Evolutionary conservation across 73 alveolate species (phyloP).

Genomic region (Paraurostyla sp.): DNA sequence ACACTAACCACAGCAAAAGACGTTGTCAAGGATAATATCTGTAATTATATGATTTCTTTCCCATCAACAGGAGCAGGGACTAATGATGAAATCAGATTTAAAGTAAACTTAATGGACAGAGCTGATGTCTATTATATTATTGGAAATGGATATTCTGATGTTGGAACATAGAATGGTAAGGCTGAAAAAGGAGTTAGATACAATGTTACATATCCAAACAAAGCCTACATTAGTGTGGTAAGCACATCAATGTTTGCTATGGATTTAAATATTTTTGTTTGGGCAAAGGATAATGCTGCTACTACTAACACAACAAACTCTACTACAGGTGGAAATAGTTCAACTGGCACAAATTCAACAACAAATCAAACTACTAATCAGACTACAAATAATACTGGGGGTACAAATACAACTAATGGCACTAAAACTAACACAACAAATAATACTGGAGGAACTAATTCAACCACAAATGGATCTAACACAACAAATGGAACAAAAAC

Average conservation of each 20-base stretch:
- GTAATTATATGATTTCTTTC: not conserved
- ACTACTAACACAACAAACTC: too few relatives aligned
- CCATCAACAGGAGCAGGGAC: conserved; percentile 15
- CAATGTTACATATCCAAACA: not conserved
- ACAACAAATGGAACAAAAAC: too few relatives aligned
- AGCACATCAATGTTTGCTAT: not conserved
- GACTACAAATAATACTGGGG: too few relatives aligned
- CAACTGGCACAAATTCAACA: too few relatives aligned
- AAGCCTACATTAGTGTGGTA: not conserved
- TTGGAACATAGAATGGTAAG: not conserved
- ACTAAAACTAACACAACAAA: too few relatives aligned
- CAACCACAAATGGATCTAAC: too few relatives aligned
- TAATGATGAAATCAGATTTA: not conserved
- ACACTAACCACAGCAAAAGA: not conserved
- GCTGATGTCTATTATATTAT: conserved; percentile 15
- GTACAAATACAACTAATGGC: too few relatives aligned
- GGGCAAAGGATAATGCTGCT: too few relatives aligned
- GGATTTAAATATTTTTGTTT: not conserved
- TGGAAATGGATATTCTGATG: conserved; percentile 8
- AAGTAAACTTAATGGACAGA: not conserved
- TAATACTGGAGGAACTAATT: too few relatives aligned
- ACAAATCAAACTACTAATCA: too few relatives aligned
- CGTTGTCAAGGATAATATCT: not conserved
- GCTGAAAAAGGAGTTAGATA: not conserved
- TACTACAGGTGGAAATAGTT: too few relatives aligned